phyloP scores from a whole-genome alignment of 371 early-diverging fungal genomes.

The Globomyces sp. region DNA sequence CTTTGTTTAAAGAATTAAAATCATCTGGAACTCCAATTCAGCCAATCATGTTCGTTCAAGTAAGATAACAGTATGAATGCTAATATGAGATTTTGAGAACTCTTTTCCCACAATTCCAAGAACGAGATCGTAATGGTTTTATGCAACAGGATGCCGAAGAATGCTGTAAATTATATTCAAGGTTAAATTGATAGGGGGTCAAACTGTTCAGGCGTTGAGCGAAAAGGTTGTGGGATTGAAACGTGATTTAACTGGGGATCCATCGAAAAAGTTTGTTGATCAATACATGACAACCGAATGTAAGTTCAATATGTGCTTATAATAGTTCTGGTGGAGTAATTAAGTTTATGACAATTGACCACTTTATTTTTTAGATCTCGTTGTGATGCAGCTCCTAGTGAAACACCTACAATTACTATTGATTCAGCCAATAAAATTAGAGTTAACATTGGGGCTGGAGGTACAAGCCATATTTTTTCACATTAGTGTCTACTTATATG shows the following conservation, averaged over 20 bases:
- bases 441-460: constrained; percentile 73
- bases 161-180: constrained; percentile 52
- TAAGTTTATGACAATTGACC: background rate
- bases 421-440: constrained; percentile 79
- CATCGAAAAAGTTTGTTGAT: constrained; percentile 65
- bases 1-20: constrained; percentile 69
- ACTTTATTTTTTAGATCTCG: constrained; percentile 35
- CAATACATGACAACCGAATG: constrained; percentile 80
- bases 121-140: constrained; percentile 64
- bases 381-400: constrained; percentile 81
- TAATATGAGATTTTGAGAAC: constrained; percentile 61
- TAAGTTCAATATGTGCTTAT: background rate
- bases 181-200: constrained; percentile 49
- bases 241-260: constrained; percentile 35
- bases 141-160: constrained; percentile 98
- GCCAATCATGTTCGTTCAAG: constrained; percentile 77
- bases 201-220: constrained; percentile 63
- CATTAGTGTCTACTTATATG: constrained; percentile 61
- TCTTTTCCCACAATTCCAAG: constrained; percentile 85
- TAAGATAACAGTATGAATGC: background rate
- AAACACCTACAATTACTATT: constrained; percentile 55
- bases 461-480: constrained; percentile 15
- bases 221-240: constrained; percentile 61
- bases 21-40: constrained; percentile 69
- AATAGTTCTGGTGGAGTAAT: background rate